phyloP scores from a whole-genome alignment of 768 basidiomycete genomes.

The Cubamyces sp. region DNA sequence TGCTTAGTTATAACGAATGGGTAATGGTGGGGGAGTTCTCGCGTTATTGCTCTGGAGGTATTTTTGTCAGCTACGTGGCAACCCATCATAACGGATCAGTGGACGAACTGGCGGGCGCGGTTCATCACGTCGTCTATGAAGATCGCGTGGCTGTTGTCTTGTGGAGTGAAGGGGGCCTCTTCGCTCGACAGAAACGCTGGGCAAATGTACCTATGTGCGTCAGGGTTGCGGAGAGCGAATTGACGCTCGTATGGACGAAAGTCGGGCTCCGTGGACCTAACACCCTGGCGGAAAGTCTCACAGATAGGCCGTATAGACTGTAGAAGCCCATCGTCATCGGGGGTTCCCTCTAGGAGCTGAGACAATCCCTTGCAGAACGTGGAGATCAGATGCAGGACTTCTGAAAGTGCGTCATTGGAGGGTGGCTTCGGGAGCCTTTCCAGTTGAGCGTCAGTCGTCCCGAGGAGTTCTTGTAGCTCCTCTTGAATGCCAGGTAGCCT shows the following conservation, averaged over 20 bases:
- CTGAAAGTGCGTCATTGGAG: conserved; percentile 57
- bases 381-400: conserved; percentile 53
- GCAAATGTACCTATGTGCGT: neutral
- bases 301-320: conserved; percentile 58
- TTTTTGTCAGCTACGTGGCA: neutral
- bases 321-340: conserved; percentile 54
- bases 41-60: conserved; percentile 59
- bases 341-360: conserved; percentile 54
- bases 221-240: neutral
- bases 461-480: conserved; percentile 54
- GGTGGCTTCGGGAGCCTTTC: conserved; percentile 52
- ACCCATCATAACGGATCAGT: too few species aligned
- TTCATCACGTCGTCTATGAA: conserved; percentile 58
- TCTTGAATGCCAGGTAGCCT: conserved; percentile 68
- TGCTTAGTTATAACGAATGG: conserved; percentile 62
- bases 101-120: conserved; percentile 50
- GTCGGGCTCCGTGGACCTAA: conserved; percentile 57
- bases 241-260: conserved; percentile 52
- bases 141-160: conserved; percentile 34
- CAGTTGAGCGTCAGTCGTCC: conserved; percentile 40
- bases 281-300: conserved; percentile 48
- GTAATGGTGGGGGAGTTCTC: conserved; percentile 70
- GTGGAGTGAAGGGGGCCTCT: conserved; percentile 16
- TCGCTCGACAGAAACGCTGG: conserved; percentile 30
- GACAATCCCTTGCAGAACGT: conserved; percentile 51